Evolutionary conservation across 352 stramenopile species (phyloP).

Genomic region (Ochromonadaceae sp.): DNA sequence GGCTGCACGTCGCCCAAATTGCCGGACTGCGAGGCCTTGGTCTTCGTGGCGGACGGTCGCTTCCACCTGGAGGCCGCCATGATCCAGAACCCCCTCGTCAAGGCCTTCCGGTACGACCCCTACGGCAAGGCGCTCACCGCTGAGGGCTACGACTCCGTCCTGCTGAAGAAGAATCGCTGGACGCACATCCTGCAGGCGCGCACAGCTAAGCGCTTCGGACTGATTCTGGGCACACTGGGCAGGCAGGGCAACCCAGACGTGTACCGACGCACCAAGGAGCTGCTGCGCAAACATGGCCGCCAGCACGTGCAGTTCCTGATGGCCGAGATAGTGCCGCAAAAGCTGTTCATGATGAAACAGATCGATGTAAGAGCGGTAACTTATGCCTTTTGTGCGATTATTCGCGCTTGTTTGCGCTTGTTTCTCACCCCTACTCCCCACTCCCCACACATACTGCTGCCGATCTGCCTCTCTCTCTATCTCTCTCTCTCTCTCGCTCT

Average conservation of each 20-base stretch:
- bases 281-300: constrained; percentile 66
- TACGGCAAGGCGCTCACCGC: constrained; percentile 91
- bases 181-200: no score
- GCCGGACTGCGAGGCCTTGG: constrained; percentile 63
- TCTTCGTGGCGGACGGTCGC: constrained; percentile 96
- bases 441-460: no score
- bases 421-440: no score
- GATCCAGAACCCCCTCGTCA: constrained; percentile 91
- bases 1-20: constrained; percentile 92
- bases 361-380: no score
- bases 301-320: constrained; percentile 84
- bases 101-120: constrained; percentile 94
- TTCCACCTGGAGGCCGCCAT: constrained; percentile 98
- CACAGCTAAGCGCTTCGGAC: constrained; percentile 70
- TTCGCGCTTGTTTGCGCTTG: no score
- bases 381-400: no score
- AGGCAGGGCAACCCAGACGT: constrained; percentile 92
- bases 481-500: constrained; percentile 28
- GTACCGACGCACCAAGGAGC: constrained; percentile 68
- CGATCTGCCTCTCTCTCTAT: background rate
- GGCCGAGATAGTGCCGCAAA: constrained; percentile 84
- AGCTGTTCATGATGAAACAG: constrained; percentile 55
- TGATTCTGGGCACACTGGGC: constrained; percentile 95
- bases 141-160: constrained; percentile 85
- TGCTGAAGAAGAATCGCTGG: constrained; percentile 81